Conservation (phyloP, 108 stramenopile species). For the Fistulifera pelliculosa region DNA sequence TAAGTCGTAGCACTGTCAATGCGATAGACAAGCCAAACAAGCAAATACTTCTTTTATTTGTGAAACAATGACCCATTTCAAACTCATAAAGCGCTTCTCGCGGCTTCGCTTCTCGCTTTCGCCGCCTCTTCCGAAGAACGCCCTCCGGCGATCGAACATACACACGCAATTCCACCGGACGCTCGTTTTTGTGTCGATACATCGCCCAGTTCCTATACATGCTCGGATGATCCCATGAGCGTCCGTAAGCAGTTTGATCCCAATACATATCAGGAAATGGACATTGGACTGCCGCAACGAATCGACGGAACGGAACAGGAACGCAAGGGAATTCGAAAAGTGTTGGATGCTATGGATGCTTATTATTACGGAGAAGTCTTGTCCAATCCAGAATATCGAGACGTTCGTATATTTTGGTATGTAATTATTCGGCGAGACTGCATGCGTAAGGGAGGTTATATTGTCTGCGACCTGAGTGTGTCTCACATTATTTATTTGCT, state of each 20-base stretch:
- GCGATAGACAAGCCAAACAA: too few relatives aligned
- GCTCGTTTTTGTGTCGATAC: constrained; percentile 9
- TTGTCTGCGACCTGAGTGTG: too few relatives aligned
- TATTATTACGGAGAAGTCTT: constrained; percentile 63
- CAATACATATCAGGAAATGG: not conserved
- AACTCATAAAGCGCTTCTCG: too few relatives aligned
- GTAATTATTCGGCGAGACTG: too few relatives aligned
- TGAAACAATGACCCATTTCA: too few relatives aligned
- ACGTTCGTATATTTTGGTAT: constrained; percentile 49
- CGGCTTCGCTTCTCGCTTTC: too few relatives aligned
- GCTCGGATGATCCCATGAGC: constrained; percentile 6
- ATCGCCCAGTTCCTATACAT: constrained; percentile 5
- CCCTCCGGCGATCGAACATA: too few relatives aligned
- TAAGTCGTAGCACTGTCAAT: too few relatives aligned
- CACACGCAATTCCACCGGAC: not conserved
- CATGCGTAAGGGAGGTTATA: too few relatives aligned
- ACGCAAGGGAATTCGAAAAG: constrained; percentile 34
- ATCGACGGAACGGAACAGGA: constrained; percentile 52
- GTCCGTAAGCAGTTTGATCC: constrained; percentile 14
- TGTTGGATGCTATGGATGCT: constrained; percentile 40
- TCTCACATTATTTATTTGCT: constrained; percentile 2
- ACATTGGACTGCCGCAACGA: constrained; percentile 34
- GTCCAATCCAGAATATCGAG: constrained; percentile 51
- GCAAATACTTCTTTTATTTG: too few relatives aligned
- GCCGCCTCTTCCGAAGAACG: too few relatives aligned